Evolutionary conservation across 192 early-diverging fungal genomes (phyloP).

Genomic region (Neocallimastix lanati): DNA sequence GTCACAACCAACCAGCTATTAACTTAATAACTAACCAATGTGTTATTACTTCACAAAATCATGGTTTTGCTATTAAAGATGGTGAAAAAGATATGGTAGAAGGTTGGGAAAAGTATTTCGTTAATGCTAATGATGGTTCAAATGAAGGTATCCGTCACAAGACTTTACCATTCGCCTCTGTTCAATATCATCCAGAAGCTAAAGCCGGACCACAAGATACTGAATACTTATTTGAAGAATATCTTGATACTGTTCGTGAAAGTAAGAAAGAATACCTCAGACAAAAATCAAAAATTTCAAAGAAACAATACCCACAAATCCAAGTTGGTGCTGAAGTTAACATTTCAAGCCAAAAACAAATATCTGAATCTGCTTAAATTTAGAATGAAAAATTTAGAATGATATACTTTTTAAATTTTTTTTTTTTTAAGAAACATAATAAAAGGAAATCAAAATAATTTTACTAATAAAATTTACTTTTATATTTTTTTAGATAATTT

Average conservation of each 20-base stretch:
- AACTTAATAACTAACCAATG: slow-evolving; percentile 58
- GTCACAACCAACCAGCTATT: slow-evolving; percentile 85
- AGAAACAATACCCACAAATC: neutral
- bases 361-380: neutral
- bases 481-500: too few relatives aligned
- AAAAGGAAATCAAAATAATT: too few relatives aligned
- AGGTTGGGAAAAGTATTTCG: slow-evolving; percentile 73
- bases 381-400: too few relatives aligned
- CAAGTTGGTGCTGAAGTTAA: neutral
- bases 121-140: slow-evolving; percentile 87
- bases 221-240: slow-evolving; percentile 53
- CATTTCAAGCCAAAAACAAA: neutral
- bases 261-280: neutral
- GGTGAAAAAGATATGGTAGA: slow-evolving; percentile 20
- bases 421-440: too few relatives aligned
- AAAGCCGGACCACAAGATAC: slow-evolving; percentile 85
- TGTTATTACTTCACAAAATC: slow-evolving; percentile 90
- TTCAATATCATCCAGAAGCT: slow-evolving; percentile 94
- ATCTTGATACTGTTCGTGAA: neutral
- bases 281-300: neutral
- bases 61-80: slow-evolving; percentile 72
- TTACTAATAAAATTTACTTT: too few relatives aligned
- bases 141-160: slow-evolving; percentile 82
- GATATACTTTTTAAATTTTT: too few relatives aligned
- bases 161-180: slow-evolving; percentile 51